phyloP scores from a whole-genome alignment of 129 eudicot genomes.

The Saposhnikovia divaricata region DNA sequence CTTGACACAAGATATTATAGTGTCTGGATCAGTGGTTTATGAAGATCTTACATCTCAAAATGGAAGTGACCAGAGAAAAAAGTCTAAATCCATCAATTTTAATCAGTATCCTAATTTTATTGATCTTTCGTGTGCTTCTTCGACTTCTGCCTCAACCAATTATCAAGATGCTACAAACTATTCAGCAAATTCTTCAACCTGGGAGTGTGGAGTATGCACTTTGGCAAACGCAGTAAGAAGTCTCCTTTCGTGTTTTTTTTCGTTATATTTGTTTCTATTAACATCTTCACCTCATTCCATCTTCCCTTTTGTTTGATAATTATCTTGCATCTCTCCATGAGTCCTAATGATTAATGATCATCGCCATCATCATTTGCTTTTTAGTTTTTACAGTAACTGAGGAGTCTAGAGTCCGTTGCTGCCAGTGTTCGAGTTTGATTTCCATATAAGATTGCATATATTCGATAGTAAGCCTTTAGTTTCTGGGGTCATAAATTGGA shows the following conservation, averaged over 20 bases:
- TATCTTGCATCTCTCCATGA: not conserved
- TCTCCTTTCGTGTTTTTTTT: not conserved
- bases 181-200: slow-evolving; percentile 18
- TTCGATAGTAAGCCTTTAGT: not conserved
- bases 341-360: not conserved
- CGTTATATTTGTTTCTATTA: not conserved
- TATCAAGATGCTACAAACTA: slow-evolving; percentile 13
- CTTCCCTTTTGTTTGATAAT: not conserved
- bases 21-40: slow-evolving; percentile 15
- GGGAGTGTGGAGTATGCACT: slow-evolving; percentile 80
- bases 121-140: slow-evolving; percentile 25
- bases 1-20: slow-evolving; percentile 20
- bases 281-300: not conserved
- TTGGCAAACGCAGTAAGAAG: slow-evolving; percentile 64
- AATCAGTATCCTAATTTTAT: slow-evolving; percentile 9
- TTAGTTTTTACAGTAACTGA: not conserved
- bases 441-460: not conserved
- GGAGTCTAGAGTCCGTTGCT: not conserved
- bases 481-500: not conserved
- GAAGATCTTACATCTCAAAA: slow-evolving; percentile 10
- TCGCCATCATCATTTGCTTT: not conserved
- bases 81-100: slow-evolving; percentile 2
- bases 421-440: not conserved
- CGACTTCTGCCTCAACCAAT: slow-evolving; percentile 12
- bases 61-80: slow-evolving; percentile 20